Evolutionary conservation across 1,284 basidiomycete genomes (phyloP), one percentile per base, ranked within the genome.

Genomic region (Laetiporus sulphureus): DNA sequence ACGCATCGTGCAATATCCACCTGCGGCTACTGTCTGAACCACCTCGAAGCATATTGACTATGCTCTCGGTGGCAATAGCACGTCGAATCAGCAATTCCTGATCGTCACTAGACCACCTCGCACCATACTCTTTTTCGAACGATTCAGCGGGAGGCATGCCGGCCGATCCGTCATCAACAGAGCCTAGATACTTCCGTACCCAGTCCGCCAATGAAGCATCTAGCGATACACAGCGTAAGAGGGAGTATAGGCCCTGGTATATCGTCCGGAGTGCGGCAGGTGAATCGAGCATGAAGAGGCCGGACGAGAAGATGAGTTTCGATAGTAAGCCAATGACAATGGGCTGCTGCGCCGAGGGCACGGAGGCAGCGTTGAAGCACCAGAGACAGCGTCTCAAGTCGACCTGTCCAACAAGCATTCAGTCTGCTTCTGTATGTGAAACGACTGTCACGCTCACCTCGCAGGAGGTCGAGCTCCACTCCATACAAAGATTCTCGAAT

Each of bases 331-430:
- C n/a, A n/a, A n/a, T n/a, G n/a, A n/a, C n/a, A n/a, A n/a, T n/a
- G n/a, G n/a, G n/a, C n/a, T n/a, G n/a, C 40, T 70, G 59, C 7
- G 52, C 50, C 10, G 68, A 67, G 10, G 64, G 53, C 11, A 66
- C 61, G 4, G 65, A 58, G 0, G 69, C 73, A 2, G 79, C 79
- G 51, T 73, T 75, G 48, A 75, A 77, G 51, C 81, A 84, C 82
- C 82, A 86, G 21, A 80, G 48, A 48, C 71, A 75, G 15, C 82
- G 72, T 43, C 77, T 75, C 10, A 80, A 45, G 58, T 74, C 68
- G 4, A 59, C 63, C 78, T 79, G 49, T n/a, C n/a, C n/a, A n/a
- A n/a, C n/a, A n/a, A n/a, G n/a, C n/a, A n/a, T n/a, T n/a, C n/a
- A n/a, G n/a, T n/a, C n/a, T n/a, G n/a, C n/a, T n/a, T n/a, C n/a